Evolutionary conservation across 495 filamentous ascomycete species (phyloP).

Genomic region (Hypomontagnella submonticulosa): DNA sequence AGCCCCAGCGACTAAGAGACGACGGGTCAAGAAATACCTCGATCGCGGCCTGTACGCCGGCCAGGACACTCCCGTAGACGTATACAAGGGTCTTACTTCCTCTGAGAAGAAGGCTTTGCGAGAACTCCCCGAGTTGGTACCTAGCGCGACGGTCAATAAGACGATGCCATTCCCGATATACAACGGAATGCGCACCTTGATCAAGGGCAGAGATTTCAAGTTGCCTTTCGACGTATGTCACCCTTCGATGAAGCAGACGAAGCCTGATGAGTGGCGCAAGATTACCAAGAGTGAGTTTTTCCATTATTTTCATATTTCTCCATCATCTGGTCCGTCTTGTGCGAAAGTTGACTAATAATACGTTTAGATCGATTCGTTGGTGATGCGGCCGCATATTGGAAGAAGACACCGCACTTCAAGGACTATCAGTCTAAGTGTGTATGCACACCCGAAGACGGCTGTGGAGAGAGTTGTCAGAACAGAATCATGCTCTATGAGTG

Average conservation of each 20-base stretch:
- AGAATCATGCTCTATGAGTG: conserved; percentile 98
- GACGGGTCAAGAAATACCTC: conserved; percentile 76
- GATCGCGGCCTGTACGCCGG: conserved; percentile 89
- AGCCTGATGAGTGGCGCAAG: conserved; percentile 89
- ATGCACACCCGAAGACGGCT: conserved; percentile 80
- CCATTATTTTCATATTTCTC: conserved; percentile 12
- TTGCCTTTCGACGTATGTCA: conserved; percentile 90
- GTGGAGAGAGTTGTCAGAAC: conserved; percentile 91
- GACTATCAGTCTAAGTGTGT: conserved; percentile 80
- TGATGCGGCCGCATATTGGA: conserved; percentile 86
- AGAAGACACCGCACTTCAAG: conserved; percentile 76
- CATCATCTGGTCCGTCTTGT: background rate
- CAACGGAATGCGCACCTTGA: conserved; percentile 64
- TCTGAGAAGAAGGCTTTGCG: conserved; percentile 71
- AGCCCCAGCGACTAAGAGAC: conserved; percentile 54
- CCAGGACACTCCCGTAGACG: conserved; percentile 71
- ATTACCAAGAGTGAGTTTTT: conserved; percentile 79
- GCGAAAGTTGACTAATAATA: conserved; percentile 16
- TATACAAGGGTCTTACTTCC: conserved; percentile 65
- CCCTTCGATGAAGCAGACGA: conserved; percentile 85
- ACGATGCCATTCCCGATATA: conserved; percentile 58
- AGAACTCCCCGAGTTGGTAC: conserved; percentile 61
- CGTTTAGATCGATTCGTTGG: conserved; percentile 87
- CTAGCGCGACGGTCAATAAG: conserved; percentile 53
- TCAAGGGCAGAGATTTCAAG: conserved; percentile 79